phyloP scores from a whole-genome alignment of 257 asterid genomes.

The Solanum paucissectum region DNA sequence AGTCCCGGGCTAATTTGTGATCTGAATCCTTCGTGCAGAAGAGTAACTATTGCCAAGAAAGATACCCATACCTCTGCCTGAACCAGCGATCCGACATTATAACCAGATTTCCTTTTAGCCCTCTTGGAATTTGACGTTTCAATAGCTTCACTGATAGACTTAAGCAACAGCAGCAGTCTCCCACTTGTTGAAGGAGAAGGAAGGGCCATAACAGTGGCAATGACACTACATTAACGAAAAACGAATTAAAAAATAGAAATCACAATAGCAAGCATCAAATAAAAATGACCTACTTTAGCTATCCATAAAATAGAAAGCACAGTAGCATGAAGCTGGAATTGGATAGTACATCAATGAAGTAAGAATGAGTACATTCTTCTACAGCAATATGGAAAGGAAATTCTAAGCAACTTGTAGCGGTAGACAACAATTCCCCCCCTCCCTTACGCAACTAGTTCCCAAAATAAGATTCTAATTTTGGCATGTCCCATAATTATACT shows the following conservation, averaged over 20 bases:
- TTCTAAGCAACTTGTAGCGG: neutral
- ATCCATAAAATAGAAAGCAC: neutral
- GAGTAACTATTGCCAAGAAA: neutral
- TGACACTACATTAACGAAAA: conserved; percentile 38
- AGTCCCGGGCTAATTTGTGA: neutral
- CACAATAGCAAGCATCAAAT: conserved; percentile 1
- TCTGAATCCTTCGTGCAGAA: neutral
- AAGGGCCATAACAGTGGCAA: conserved; percentile 64
- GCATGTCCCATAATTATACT: neutral
- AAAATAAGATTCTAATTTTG: neutral
- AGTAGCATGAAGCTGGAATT: neutral
- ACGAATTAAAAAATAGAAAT: neutral
- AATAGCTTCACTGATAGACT: conserved; percentile 38
- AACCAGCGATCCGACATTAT: conserved; percentile 65
- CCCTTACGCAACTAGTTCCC: neutral
- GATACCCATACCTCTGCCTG: conserved; percentile 61
- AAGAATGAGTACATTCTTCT: neutral
- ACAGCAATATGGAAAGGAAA: neutral
- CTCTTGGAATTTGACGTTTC: conserved; percentile 68
- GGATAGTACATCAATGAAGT: neutral
- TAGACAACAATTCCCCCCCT: neutral
- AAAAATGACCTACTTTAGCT: neutral
- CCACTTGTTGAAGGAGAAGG: conserved; percentile 66
- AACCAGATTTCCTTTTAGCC: conserved; percentile 53
- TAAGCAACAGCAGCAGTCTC: conserved; percentile 67